phyloP scores from a whole-genome alignment of 352 stramenopile genomes.

The Phytophthora pseudosyringae region DNA sequence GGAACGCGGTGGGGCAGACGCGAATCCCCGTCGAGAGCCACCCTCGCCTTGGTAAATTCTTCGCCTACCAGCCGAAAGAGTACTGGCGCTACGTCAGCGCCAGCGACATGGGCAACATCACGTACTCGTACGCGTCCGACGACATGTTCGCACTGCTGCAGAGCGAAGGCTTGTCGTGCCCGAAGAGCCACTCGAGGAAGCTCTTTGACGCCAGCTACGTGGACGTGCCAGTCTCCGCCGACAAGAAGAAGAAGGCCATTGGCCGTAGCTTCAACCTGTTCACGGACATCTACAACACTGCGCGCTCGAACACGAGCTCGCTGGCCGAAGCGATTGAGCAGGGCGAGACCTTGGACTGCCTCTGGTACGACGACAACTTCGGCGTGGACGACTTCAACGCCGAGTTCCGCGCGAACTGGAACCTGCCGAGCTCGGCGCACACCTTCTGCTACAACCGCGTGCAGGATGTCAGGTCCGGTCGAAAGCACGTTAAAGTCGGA shows the following conservation, averaged over 20 bases:
- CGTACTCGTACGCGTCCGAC: constrained; percentile 72
- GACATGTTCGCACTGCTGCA: constrained; percentile 48
- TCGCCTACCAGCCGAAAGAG: constrained; percentile 55
- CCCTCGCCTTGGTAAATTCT: constrained; percentile 52
- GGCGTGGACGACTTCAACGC: constrained; percentile 52
- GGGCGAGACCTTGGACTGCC: constrained; percentile 58
- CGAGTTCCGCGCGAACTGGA: constrained; percentile 46
- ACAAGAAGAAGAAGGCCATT: constrained; percentile 33
- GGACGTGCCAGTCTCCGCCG: constrained; percentile 17
- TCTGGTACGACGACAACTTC: constrained; percentile 54
- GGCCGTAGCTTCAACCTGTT: constrained; percentile 52
- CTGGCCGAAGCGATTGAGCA: constrained; percentile 46
- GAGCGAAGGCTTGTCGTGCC: constrained; percentile 39
- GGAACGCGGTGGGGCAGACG: constrained; percentile 28
- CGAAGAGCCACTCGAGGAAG: constrained; percentile 46
- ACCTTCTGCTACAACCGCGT: constrained; percentile 50
- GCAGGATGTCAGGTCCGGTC: constrained; percentile 25
- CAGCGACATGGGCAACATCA: constrained; percentile 55
- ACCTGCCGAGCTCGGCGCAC: constrained; percentile 30
- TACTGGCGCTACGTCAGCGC: constrained; percentile 69
- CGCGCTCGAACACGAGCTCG: constrained; percentile 17
- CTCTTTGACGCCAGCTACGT: constrained; percentile 25
- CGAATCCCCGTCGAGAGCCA: constrained; percentile 50
- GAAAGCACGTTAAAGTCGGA: constrained; percentile 19
- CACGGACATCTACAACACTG: constrained; percentile 35